Base-by-base conservation (phyloP, 352 stramenopile species). In the Globisporangium nunn region DNA sequence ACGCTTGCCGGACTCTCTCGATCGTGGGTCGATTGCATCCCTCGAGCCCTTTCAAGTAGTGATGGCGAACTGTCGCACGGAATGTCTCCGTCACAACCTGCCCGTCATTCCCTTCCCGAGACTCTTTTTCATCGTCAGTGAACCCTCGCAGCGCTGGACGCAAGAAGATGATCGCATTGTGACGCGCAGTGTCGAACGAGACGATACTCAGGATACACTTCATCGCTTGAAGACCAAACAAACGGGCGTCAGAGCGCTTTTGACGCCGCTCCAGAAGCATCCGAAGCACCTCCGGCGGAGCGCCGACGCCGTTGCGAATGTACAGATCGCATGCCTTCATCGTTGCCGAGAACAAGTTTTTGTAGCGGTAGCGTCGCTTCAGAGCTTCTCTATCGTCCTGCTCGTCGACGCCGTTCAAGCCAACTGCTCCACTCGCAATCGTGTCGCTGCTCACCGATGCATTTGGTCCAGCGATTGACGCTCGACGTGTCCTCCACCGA, bases 281-380 rank as follows among this genome's bases (percentile, higher is more conserved):
- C 17, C 70, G 64, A 6, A 95, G 56, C 28, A 95, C 71, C 55
- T 89, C 81, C n/a, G 85, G 85, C 33, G 85, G 85, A 4, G 85
- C 85, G 5, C 85, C 85, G 52, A 82, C 75, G 28, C 83, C 85
- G 29, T 92, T 85, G 47, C 84, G 81, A 63, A 95, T 88, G 50
- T 95, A 95, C 51, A 95, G 54, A 54, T 93, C 85, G 53, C 85
- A 95, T 3, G 85, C 85, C 58, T 88, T 88, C 60, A 95, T 74
- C 71, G 88, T 90, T 0, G 85, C 85, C 1, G 74, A 75, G 54
- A 93, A 91, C 41, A 62, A 88, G 23, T 69, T 71, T 14, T 81
- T 81, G 41, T 91, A 88, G 31, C 71, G 65, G 17, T 71, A 78
- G 31, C 61, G 64, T 8, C 54, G 58, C 12, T 60, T 51, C 14